Percentiles rank a stretch among this genome's conserved stretches.
Evolutionary conservation across 2,329 filamentous ascomycete species (phyloP).

Genomic region (Colletotrichum tofieldiae): DNA sequence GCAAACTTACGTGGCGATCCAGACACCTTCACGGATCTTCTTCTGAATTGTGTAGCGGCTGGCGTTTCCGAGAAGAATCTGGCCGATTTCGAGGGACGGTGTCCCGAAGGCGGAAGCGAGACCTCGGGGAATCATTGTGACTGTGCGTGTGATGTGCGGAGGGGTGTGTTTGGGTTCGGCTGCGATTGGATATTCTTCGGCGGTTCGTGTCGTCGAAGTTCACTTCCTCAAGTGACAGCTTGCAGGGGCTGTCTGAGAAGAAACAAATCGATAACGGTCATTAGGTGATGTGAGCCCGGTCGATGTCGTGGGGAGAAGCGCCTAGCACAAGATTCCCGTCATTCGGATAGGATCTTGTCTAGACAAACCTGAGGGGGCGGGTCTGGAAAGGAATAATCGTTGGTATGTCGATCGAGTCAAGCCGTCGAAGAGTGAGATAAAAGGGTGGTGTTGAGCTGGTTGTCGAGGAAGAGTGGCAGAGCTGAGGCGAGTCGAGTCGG

Average conservation of each 20-base stretch:
- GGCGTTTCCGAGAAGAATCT: slow-evolving; percentile 40
- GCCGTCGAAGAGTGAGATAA: neutral
- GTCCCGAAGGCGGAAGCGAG: slow-evolving; percentile 36
- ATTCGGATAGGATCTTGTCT: slow-evolving; percentile 24
- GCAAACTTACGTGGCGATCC: slow-evolving; percentile 36
- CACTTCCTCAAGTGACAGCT: slow-evolving; percentile 38
- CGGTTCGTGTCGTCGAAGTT: slow-evolving; percentile 19
- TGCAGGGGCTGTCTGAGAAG: slow-evolving; percentile 40
- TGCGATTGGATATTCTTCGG: neutral
- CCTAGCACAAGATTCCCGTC: slow-evolving; percentile 33
- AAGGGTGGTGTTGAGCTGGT: neutral
- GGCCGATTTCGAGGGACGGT: slow-evolving; percentile 40
- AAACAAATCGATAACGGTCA: slow-evolving; percentile 38
- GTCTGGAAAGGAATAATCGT: neutral
- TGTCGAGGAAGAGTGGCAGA: slow-evolving; percentile 3
- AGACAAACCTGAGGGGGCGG: slow-evolving; percentile 8
- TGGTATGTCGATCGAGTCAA: slow-evolving; percentile 10
- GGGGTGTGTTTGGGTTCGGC: neutral
- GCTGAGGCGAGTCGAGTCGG: slow-evolving; percentile 17
- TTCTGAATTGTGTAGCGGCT: slow-evolving; percentile 43
- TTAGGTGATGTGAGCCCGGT: slow-evolving; percentile 25
- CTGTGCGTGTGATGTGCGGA: neutral
- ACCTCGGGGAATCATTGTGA: slow-evolving; percentile 39
- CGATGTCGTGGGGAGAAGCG: slow-evolving; percentile 21
- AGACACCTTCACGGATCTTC: slow-evolving; percentile 42